Evolutionary conservation across 345 rosid species (phyloP), one percentile per base, ranked within the genome.

Genomic region (Eucalyptus erythrocorys): DNA sequence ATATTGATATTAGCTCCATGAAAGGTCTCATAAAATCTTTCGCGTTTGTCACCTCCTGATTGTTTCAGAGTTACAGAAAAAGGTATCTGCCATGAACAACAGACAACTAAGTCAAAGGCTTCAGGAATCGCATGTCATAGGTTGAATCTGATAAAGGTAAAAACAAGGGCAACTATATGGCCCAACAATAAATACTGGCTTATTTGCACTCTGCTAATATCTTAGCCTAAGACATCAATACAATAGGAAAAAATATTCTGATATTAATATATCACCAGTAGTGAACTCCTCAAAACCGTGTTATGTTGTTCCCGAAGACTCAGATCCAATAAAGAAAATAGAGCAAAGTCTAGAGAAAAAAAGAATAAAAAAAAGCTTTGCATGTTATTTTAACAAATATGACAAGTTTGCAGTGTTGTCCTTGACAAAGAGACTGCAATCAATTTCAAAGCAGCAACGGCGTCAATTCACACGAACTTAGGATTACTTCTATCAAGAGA

Each of bases 1-100:
- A 96, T 96, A 91, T 89, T 96, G 89, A 96, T 92, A 91, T 97
- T 92, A 15, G 95, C 91, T 92, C 98, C 99, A 94, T 96, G 99
- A 91, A 94, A 96, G 30, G 99, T 97, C 94, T 96, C 99, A 79
- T 95, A 95, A 86, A 96, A 96, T 88, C 91, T 94, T 87, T 94
- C 98, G 8, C 16, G 90, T 89, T 91, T 90, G 88, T 91, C 92
- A 91, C 93, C 98, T 51, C 94, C 93, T 40, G 86, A 71, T 84
- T 95, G 94, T 89, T 93, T 95, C 86, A 95, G 88, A 87, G 85
- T 86, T 26, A 94, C 24, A 11, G 98, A 94, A 92, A 97, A 97
- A 19, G 98, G 98, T 90, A 97, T 92, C 99, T 97, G 92, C 89
- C 85, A 84, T 26, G 37, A 81, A 48, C 24, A 55, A 45, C 30